phyloP scores from a whole-genome alignment of 257 asterid species.

The Anisodus acutangulus region DNA sequence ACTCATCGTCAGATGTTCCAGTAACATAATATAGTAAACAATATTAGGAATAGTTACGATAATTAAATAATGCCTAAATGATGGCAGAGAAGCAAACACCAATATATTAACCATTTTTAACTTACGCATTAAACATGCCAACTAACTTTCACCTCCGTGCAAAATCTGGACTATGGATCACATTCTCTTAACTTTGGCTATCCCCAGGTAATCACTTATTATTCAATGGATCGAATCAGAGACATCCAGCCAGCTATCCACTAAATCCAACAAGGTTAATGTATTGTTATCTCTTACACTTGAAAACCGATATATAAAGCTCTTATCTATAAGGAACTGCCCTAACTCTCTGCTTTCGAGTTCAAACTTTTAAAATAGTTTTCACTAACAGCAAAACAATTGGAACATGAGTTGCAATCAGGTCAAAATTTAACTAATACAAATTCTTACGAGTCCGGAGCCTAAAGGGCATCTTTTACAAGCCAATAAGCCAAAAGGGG shows the following conservation, averaged over 20 bases:
- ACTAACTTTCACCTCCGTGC: constrained; percentile 5
- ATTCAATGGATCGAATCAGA: neutral
- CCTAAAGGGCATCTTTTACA: no score
- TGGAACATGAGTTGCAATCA: neutral
- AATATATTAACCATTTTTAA: neutral
- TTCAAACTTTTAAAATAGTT: neutral
- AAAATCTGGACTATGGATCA: constrained; percentile 12
- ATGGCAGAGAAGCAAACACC: neutral
- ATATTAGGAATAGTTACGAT: neutral
- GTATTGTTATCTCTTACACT: neutral
- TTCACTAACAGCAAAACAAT: neutral
- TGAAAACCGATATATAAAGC: neutral
- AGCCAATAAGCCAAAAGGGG: no score
- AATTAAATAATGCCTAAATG: neutral
- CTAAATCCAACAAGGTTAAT: neutral
- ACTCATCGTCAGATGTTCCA: neutral
- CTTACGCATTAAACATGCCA: neutral
- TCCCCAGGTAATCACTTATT: neutral
- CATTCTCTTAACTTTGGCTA: neutral
- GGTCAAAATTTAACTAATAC: neutral
- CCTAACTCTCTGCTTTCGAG: neutral
- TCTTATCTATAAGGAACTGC: neutral
- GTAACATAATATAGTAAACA: neutral
- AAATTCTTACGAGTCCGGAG: no score
- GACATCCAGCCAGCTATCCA: neutral